A percentile compares a stretch with the other conserved stretches of the same genome.
phyloP scores from a whole-genome alignment of 2,329 filamentous ascomycete genomes.

The Pseudogymnoascus sp. region DNA sequence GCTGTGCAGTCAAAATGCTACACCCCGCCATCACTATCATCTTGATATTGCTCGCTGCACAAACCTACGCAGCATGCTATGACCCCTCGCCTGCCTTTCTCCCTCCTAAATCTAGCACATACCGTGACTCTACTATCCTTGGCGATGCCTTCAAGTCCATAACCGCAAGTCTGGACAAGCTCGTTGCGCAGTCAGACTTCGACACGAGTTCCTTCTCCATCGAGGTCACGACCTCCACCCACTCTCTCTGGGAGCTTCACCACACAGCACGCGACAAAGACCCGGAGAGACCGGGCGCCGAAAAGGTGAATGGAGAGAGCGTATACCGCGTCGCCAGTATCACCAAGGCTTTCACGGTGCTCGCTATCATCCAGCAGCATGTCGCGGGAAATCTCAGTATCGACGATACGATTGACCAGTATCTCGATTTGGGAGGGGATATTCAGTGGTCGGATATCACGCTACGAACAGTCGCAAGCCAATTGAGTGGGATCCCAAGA shows the following conservation, averaged over 20 bases:
- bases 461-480: constrained; percentile 20
- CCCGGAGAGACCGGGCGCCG: background rate
- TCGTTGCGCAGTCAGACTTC: background rate
- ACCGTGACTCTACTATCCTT: background rate
- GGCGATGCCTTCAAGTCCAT: background rate
- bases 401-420: constrained; percentile 21
- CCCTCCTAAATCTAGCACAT: background rate
- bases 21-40: background rate
- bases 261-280: constrained; percentile 9
- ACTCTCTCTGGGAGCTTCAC: constrained; percentile 6
- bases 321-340: constrained; percentile 11
- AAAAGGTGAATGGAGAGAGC: background rate
- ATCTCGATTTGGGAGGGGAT: constrained; percentile 15
- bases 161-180: background rate
- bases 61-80: constrained; percentile 4
- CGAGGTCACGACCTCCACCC: constrained; percentile 6
- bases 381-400: constrained; percentile 21
- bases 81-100: constrained; percentile 6
- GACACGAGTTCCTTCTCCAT: constrained; percentile 1
- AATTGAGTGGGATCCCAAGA: constrained; percentile 23
- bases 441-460: constrained; percentile 24
- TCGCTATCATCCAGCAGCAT: constrained; percentile 23
- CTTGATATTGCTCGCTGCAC: background rate
- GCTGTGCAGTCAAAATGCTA: background rate
- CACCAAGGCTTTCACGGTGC: constrained; percentile 18